Conservation (phyloP, 768 basidiomycete genomes). For the Daedaleopsis sinensis region DNA sequence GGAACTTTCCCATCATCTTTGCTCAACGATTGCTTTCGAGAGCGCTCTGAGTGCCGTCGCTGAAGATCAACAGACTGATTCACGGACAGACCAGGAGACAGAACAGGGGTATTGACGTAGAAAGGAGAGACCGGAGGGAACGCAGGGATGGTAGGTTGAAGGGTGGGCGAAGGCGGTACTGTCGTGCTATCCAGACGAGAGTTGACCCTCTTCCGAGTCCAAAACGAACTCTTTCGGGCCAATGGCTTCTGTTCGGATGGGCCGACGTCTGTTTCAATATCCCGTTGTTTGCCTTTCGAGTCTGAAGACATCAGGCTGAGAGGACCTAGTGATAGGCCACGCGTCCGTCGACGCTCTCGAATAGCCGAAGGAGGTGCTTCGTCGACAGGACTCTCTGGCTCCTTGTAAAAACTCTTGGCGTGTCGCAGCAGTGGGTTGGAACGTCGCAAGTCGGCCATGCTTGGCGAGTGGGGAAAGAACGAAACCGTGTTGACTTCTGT, state of each 20-base stretch:
- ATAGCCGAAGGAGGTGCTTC: constrained; percentile 25
- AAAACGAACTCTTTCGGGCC: constrained; percentile 67
- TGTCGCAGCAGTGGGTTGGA: constrained; percentile 41
- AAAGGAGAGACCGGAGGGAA: constrained; percentile 49
- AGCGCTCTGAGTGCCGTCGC: constrained; percentile 45
- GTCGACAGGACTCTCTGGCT: constrained; percentile 30
- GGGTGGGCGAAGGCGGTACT: constrained; percentile 31
- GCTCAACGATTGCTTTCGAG: constrained; percentile 17
- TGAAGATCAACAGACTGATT: constrained; percentile 39
- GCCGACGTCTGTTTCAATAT: constrained; percentile 32
- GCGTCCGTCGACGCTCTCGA: constrained; percentile 38
- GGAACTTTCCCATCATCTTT: constrained; percentile 13
- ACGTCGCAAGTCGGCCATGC: constrained; percentile 18
- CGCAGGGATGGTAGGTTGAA: constrained; percentile 37
- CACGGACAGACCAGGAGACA: constrained; percentile 26
- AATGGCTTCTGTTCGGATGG: constrained; percentile 43
- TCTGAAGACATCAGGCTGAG: constrained; percentile 40
- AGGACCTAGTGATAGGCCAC: constrained; percentile 63
- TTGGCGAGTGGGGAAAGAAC: constrained; percentile 36
- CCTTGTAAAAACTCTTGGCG: constrained; percentile 55
- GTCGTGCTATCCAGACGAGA: constrained; percentile 30
- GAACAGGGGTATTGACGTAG: constrained; percentile 35
- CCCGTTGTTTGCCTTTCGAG: constrained; percentile 48
- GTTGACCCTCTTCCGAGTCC: constrained; percentile 53
- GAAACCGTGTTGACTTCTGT: constrained; percentile 53